A percentile compares a stretch with the other conserved stretches of the same genome.
Evolutionary conservation across 1,139 yeast species (phyloP).

Genomic region (Oligophagozyma castellii): DNA sequence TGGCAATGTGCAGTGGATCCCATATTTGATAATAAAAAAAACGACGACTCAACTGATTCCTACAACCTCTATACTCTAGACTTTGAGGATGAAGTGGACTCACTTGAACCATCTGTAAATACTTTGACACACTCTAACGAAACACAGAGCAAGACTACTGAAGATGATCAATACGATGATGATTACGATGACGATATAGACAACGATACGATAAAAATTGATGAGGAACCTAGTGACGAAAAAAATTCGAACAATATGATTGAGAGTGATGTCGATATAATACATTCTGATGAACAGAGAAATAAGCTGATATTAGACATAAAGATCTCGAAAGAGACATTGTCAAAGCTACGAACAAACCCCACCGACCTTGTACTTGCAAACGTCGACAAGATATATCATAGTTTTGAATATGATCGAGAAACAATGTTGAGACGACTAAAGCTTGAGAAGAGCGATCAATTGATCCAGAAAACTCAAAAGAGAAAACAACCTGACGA

Average conservation of each 20-base stretch:
- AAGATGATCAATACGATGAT: constrained; percentile 16
- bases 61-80: constrained; percentile 8
- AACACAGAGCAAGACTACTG: constrained; percentile 3
- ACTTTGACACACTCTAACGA: background rate
- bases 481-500: constrained; percentile 2
- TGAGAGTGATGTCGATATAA: constrained; percentile 6
- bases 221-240: constrained; percentile 17
- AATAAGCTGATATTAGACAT: constrained; percentile 21
- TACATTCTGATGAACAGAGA: constrained; percentile 3
- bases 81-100: constrained; percentile 4
- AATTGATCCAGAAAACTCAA: constrained; percentile 37
- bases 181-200: constrained; percentile 18
- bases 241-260: constrained; percentile 15
- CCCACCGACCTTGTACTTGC: constrained; percentile 26
- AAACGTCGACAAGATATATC: constrained; percentile 53
- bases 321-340: constrained; percentile 19
- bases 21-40: constrained; percentile 16
- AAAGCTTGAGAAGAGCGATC: constrained; percentile 68
- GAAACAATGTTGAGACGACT: constrained; percentile 67
- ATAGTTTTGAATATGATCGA: constrained; percentile 70
- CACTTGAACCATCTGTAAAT: background rate
- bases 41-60: no score
- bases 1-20: constrained; percentile 64
- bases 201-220: constrained; percentile 22
- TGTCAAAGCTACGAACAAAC: constrained; percentile 15